Evolutionary conservation across 371 early-diverging fungal species (phyloP).

Genomic region (Mucor lusitanicus): DNA sequence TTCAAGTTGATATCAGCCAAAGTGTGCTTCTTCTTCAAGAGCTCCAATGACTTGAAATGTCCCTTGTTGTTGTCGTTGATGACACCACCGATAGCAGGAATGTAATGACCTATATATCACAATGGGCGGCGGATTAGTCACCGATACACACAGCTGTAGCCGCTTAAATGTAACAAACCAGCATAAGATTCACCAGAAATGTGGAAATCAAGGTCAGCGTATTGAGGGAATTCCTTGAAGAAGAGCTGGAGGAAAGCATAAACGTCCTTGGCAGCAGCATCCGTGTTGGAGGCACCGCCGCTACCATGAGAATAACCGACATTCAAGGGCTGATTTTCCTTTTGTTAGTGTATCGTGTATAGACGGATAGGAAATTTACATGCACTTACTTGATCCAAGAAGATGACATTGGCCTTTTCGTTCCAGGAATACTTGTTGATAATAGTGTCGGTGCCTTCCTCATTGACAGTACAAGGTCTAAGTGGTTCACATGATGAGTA

Average conservation of each 20-base stretch:
- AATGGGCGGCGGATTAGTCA: background rate
- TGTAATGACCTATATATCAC: constrained; percentile 71
- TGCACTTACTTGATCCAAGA: constrained; percentile 68
- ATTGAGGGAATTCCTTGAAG: constrained; percentile 59
- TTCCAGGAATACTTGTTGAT: constrained; percentile 71
- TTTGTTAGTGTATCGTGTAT: background rate
- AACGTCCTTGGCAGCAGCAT: constrained; percentile 73
- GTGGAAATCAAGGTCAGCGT: constrained; percentile 64
- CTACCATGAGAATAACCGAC: constrained; percentile 77
- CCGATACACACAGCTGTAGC: background rate
- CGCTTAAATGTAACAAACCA: background rate
- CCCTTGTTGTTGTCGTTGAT: constrained; percentile 70
- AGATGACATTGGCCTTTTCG: constrained; percentile 73
- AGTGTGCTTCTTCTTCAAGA: constrained; percentile 37
- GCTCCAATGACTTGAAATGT: constrained; percentile 32
- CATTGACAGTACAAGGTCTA: constrained; percentile 71
- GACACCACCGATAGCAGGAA: constrained; percentile 76
- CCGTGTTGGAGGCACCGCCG: constrained; percentile 49
- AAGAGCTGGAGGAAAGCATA: constrained; percentile 77
- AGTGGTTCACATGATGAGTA: background rate
- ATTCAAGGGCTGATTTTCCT: constrained; percentile 58
- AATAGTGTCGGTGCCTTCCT: constrained; percentile 56
- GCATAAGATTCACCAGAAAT: constrained; percentile 49
- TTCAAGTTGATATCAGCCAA: constrained; percentile 70
- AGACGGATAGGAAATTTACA: background rate